A percentile compares a stretch with the other conserved stretches of the same genome.
These are phyloP conservation scores for Anisodus tanguticus DNA, from an alignment of 257 asterid species.

Conservation along the genomic window DNA sequence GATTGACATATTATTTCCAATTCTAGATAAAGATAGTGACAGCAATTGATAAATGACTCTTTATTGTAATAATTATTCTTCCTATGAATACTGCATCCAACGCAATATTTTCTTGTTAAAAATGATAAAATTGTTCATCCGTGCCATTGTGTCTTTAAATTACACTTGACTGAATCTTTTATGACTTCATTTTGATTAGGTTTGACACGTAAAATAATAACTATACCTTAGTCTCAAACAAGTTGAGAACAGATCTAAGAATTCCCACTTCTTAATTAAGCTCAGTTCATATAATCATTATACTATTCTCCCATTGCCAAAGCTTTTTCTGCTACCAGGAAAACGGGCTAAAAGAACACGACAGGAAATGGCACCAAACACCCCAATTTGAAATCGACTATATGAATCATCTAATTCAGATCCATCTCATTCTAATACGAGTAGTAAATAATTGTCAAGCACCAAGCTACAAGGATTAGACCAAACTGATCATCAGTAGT, in stretches of 20 bases:
- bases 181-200: neutral
- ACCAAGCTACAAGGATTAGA: neutral
- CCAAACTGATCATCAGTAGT: neutral
- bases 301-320: no score
- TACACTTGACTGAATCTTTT: no score
- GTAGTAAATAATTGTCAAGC: neutral
- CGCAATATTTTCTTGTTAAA: neutral
- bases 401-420: neutral
- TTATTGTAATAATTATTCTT: no score
- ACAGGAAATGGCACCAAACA: neutral
- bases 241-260: no score
- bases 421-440: neutral
- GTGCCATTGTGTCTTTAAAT: no score
- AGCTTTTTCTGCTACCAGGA: neutral
- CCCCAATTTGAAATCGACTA: neutral
- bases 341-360: neutral
- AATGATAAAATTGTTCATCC: neutral
- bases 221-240: no score
- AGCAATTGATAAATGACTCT: neutral
- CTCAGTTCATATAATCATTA: no score
- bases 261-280: no score
- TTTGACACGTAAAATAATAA: no score
- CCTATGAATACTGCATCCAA: no score
- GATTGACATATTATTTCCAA: no score
- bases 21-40: no score